A percentile compares a stretch with the other conserved stretches of the same genome.
Conservation (phyloP, 306 rosid species). For the Acmispon strigosus region DNA sequence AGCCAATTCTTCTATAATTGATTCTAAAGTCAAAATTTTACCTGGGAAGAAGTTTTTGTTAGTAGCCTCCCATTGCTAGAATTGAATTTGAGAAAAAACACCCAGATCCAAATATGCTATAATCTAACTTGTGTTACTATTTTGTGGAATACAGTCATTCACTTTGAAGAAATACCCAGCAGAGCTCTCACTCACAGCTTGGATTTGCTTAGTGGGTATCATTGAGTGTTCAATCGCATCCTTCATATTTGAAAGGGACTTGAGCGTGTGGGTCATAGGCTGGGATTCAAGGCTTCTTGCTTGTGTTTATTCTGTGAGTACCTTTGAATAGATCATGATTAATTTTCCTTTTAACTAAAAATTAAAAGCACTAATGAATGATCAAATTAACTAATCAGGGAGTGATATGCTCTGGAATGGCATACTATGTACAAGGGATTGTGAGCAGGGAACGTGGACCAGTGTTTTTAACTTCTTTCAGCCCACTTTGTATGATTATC, state of each 20-base stretch:
- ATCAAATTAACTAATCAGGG: conserved; percentile 36
- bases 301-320: conserved; percentile 82
- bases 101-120: too few relatives aligned
- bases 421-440: conserved; percentile 84
- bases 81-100: too few relatives aligned
- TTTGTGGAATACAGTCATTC: conserved; percentile 47
- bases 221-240: conserved; percentile 73
- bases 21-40: too few relatives aligned
- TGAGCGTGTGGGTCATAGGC: conserved; percentile 74
- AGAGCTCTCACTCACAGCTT: conserved; percentile 83
- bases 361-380: too few relatives aligned
- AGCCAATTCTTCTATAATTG: background rate
- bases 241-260: conserved; percentile 57
- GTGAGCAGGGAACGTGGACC: conserved; percentile 86
- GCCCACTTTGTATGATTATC: conserved; percentile 91
- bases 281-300: conserved; percentile 99
- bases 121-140: too few relatives aligned
- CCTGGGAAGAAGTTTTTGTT: too few relatives aligned
- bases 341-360: background rate
- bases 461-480: conserved; percentile 87
- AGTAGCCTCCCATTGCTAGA: too few relatives aligned
- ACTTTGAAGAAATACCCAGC: conserved; percentile 93
- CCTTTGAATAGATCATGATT: background rate
- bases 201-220: conserved; percentile 71
- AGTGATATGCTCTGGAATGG: conserved; percentile 87